Evolutionary conservation across 345 rosid genomes (phyloP), one percentile per base, ranked within the genome.

Genomic region (Dipteronia sinensis): DNA sequence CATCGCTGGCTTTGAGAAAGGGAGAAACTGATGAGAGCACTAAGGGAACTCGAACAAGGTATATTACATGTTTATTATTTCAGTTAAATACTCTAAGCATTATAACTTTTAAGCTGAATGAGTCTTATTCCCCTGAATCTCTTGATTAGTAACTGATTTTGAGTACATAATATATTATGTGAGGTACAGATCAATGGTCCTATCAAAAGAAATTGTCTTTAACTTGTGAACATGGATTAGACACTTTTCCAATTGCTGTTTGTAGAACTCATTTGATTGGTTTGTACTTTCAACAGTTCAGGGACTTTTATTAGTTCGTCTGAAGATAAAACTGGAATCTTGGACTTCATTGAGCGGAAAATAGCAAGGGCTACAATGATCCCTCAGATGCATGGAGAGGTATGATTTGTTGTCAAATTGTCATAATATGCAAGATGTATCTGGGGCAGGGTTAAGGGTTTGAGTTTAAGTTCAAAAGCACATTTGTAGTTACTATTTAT

Each of bases 11-110:
- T 81, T 84, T 92, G 78, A 85, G 94, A 34, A 80, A 85, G 67
- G 97, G 97, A 65, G 97, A 92, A 85, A 89, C 91, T 65, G 85
- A 20, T 47, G 97, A 92, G 85, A 90, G 75, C 73, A 90, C 94
- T 31, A 82, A 87, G 73, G 94, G 83, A 68, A 92, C 94, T 63
- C 84, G 97, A 83, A 92, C 97, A 59, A 92, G 94, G 97, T 90
- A 64, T 15, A 29, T 29, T 65, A 11, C 64, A 3, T 2, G 4
- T 29, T 75, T 10, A 44, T 62, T 20, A 20, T 56, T 38, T 16
- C 11, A 40, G 7, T 58, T 15, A 20, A 46, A 15, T 40, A 62
- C 53, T 19, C 20, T 58, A 7, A 20, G 49, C 11, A 20, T 72
- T n/a, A 1, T 38, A 34, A 22, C 29, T 13, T 44, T 44, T 40